A percentile compares a stretch with the other conserved stretches of the same genome.
phyloP scores from a whole-genome alignment of 1,284 basidiomycete species.

The Moesziomyces globuligerus region DNA sequence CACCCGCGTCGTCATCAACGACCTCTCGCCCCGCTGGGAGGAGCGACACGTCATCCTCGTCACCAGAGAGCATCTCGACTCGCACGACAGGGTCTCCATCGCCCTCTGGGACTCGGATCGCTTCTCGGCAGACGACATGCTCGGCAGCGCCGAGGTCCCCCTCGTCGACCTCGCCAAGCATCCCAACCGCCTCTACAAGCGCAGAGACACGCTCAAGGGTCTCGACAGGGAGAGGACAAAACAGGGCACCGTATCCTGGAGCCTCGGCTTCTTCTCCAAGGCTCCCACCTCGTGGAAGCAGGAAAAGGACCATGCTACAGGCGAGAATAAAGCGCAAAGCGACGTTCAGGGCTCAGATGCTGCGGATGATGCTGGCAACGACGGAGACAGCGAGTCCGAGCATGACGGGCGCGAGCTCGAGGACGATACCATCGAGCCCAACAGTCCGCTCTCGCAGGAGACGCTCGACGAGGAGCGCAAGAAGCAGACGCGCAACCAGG shows the following conservation, averaged over 20 bases:
- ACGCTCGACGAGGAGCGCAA: slow-evolving; percentile 18
- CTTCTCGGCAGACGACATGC: slow-evolving; percentile 69
- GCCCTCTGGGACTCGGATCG: slow-evolving; percentile 69
- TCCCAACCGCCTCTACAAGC: slow-evolving; percentile 28
- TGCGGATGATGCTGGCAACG: not conserved
- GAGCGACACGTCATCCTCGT: slow-evolving; percentile 49
- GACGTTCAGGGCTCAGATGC: too few relatives aligned
- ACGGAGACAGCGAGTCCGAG: not conserved
- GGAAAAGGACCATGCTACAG: not conserved
- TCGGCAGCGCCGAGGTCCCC: slow-evolving; percentile 69
- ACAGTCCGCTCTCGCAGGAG: slow-evolving; percentile 14
- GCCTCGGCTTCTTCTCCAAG: slow-evolving; percentile 47
- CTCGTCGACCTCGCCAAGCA: slow-evolving; percentile 67
- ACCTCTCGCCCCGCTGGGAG: slow-evolving; percentile 53
- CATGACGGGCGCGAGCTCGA: slow-evolving; percentile 20
- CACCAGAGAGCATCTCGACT: slow-evolving; percentile 42
- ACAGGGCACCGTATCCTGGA: slow-evolving; percentile 37
- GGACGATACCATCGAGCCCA: slow-evolving; percentile 3
- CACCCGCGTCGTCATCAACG: slow-evolving; percentile 50
- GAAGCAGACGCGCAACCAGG: slow-evolving; percentile 36
- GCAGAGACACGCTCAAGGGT: slow-evolving; percentile 29
- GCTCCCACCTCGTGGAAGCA: slow-evolving; percentile 1
- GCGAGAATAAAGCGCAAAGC: not conserved
- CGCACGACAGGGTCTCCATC: slow-evolving; percentile 43
- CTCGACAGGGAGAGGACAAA: slow-evolving; percentile 53